Evolutionary conservation across 2,329 filamentous ascomycete genomes (phyloP).

Genomic region (Elsinoe australis): DNA sequence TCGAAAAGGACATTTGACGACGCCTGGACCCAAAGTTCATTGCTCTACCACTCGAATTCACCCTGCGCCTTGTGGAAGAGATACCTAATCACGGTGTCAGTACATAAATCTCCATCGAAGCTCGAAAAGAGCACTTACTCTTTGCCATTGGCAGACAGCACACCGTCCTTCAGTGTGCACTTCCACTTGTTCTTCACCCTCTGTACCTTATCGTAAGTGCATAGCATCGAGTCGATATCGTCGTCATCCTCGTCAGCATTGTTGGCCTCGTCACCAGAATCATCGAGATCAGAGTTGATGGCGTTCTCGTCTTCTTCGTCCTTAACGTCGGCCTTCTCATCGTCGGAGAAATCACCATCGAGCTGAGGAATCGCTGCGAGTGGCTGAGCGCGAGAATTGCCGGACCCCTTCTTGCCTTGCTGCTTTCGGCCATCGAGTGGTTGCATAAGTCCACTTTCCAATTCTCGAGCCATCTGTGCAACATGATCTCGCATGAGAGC

Average conservation of each 20-base stretch:
- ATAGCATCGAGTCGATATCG: constrained; percentile 85
- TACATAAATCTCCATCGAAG: constrained; percentile 25
- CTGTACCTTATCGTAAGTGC: constrained; percentile 99
- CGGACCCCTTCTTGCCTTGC: constrained; percentile 24
- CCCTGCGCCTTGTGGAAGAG: constrained; percentile 97
- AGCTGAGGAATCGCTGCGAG: constrained; percentile 36
- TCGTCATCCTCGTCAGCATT: constrained; percentile 75
- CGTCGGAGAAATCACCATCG: constrained; percentile 52
- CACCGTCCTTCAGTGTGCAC: constrained; percentile 94
- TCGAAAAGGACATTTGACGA: not conserved
- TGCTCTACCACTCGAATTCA: constrained; percentile 86
- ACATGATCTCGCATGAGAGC: constrained; percentile 61
- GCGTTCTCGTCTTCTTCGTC: constrained; percentile 72
- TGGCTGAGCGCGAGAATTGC: too few relatives aligned
- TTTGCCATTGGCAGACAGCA: constrained; percentile 85
- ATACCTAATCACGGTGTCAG: constrained; percentile 46
- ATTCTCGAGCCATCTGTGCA: constrained; percentile 55
- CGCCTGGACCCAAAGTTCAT: not conserved
- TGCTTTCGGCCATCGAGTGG: constrained; percentile 52
- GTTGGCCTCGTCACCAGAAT: constrained; percentile 62
- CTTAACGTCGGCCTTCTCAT: constrained; percentile 37
- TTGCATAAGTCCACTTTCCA: constrained; percentile 72
- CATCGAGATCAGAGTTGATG: constrained; percentile 96
- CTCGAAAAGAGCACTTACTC: constrained; percentile 49
- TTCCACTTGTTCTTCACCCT: constrained; percentile 97